Percentiles rank a stretch among this genome's conserved stretches.
phyloP scores from a whole-genome alignment of 306 rosid species.

The Acacia crassicarpa region DNA sequence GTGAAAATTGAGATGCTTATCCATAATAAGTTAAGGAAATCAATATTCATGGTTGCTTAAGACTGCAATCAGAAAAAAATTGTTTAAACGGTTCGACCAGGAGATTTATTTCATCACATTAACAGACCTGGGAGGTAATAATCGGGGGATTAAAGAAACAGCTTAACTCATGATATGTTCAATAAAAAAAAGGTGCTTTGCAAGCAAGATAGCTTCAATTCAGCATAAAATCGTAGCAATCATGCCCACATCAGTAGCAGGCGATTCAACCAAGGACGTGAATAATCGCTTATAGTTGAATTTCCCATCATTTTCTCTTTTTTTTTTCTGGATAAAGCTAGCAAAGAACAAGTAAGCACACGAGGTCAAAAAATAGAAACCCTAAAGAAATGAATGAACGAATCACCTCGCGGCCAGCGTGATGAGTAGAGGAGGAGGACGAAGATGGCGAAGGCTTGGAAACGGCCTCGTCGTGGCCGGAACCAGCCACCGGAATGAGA shows the following conservation, averaged over 20 bases:
- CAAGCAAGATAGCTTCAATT: background rate
- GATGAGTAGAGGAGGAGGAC: constrained; percentile 37
- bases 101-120: background rate
- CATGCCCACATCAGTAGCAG: background rate
- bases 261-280: background rate
- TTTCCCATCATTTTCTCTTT: background rate
- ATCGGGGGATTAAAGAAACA: background rate
- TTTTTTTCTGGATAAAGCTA: background rate
- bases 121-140: background rate
- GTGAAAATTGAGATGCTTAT: background rate
- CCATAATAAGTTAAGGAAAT: background rate
- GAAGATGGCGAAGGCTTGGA: constrained; percentile 72
- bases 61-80: background rate
- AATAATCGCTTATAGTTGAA: background rate
- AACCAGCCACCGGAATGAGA: constrained; percentile 75
- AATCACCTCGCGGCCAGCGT: constrained; percentile 74
- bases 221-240: constrained; percentile 8
- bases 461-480: constrained; percentile 44
- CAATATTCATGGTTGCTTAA: background rate
- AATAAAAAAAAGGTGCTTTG: background rate
- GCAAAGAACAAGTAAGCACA: background rate
- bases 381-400: constrained; percentile 24
- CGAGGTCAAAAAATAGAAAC: constrained; percentile 18
- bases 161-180: background rate
- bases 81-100: background rate